phyloP scores from a whole-genome alignment of 208 protist species.

The Novymonas esmeraldas region DNA sequence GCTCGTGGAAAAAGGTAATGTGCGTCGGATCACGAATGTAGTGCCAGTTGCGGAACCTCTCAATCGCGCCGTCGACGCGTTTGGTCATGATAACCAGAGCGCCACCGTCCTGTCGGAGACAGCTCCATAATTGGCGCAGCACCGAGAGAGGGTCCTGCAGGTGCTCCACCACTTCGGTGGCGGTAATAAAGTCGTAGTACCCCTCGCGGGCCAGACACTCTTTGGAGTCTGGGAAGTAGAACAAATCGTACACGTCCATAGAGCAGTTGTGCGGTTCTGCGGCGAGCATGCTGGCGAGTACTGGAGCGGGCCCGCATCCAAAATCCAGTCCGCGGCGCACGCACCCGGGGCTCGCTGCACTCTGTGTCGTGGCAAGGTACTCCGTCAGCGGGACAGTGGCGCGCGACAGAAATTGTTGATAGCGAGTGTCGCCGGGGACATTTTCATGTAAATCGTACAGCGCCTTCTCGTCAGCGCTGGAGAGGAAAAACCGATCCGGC shows the following conservation, averaged over 20 bases:
- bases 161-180: slow-evolving; percentile 62
- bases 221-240: slow-evolving; percentile 36
- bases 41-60: slow-evolving; percentile 57
- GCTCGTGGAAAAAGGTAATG: slow-evolving; percentile 46
- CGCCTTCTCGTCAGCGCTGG: slow-evolving; percentile 37
- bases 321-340: slow-evolving; percentile 45
- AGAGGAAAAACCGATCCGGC: slow-evolving; percentile 26
- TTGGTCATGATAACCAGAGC: slow-evolving; percentile 63
- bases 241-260: slow-evolving; percentile 51
- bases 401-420: slow-evolving; percentile 44
- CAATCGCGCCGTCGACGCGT: slow-evolving; percentile 38
- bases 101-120: slow-evolving; percentile 26
- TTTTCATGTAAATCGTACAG: slow-evolving; percentile 65
- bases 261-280: slow-evolving; percentile 16
- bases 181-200: slow-evolving; percentile 53
- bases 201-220: not conserved
- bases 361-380: slow-evolving; percentile 2
- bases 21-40: slow-evolving; percentile 65
- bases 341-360: not conserved
- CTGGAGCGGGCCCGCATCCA: slow-evolving; percentile 49
- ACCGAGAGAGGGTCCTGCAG: slow-evolving; percentile 35
- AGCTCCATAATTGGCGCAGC: slow-evolving; percentile 25
- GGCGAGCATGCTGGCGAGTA: slow-evolving; percentile 34
- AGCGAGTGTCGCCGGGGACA: slow-evolving; percentile 29
- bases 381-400: slow-evolving; percentile 34